Evolutionary conservation across 495 filamentous ascomycete genomes (phyloP), one percentile per base, ranked within the genome.

Genomic region (Pyrenopolyporus hunteri): DNA sequence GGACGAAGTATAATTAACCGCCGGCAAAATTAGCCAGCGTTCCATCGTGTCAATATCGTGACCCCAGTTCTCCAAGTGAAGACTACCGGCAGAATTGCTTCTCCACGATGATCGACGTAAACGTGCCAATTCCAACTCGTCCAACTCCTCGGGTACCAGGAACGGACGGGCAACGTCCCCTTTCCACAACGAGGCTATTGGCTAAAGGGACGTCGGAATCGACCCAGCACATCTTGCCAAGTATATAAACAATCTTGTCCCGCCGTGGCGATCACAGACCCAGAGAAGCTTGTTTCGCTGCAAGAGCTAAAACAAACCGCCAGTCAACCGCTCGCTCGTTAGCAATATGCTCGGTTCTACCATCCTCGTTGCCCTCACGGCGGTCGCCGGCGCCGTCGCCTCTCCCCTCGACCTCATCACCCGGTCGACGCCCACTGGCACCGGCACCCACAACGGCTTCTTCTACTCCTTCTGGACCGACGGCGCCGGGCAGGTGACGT

Each of bases 381-480:
- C 74, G 22, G 71, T 65, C 20, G 65, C 69, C 31, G 68, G 69
- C 16, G 70, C 71, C 53, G 35, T 80, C 36, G 78, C 78, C 48
- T 75, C 73, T 0, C 80, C 80, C 17, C 70, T 69, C 25, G 63
- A 67, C 28, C 66, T 67, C 28, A 59, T 63, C 66, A 63, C 57
- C 4, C 58, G 59, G 48, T 60, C 68, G 13, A 75, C 75, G 22
- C 75, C 73, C 32, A 64, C 73, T 33, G 65, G 68, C 48, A 80
- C 80, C 7, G 80, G 82, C 47, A 82, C 72, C 16, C 73, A 75
- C 71, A 78, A 82, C 60, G 83, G 83, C 39, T 87, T 79, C 73
- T 88, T 83, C 70, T 89, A 86, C 70, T 83, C 79, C 5, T 88
- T 80, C 75, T 88, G 86, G 86, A 85, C 78, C 23, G 83, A 89